These are phyloP conservation scores for Tuber magnatum DNA, from an alignment of 495 filamentous ascomycete genomes.

Conservation along the genomic window DNA sequence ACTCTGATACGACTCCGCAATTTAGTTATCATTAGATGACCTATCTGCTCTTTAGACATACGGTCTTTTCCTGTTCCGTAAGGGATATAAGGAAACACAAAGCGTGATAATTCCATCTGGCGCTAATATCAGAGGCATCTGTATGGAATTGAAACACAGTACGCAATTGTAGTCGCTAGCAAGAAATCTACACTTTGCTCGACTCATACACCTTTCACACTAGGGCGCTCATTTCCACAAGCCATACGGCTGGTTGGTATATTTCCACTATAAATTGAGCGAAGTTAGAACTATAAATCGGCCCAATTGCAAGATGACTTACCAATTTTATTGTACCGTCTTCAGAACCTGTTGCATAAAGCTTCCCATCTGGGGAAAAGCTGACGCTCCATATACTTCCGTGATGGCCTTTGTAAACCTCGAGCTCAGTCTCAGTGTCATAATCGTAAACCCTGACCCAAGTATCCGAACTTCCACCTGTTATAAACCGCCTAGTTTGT, in stretches of 20 bases:
- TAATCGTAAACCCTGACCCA: conserved; percentile 91
- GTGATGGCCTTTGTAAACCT: conserved; percentile 94
- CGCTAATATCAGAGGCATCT: neutral
- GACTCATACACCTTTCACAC: conserved; percentile 5
- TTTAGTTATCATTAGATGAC: neutral
- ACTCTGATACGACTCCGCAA: neutral
- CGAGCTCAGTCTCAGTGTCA: conserved; percentile 66
- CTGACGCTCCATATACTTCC: conserved; percentile 91
- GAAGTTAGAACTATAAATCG: conserved; percentile 1
- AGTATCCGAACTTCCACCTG: conserved; percentile 79
- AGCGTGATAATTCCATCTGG: neutral
- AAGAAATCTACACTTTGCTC: conserved; percentile 1
- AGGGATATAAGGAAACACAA: neutral
- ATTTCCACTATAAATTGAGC: conserved; percentile 52
- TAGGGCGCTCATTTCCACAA: conserved; percentile 50
- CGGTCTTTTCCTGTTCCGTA: neutral
- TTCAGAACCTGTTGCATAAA: conserved; percentile 93
- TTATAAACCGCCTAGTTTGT: conserved; percentile 71
- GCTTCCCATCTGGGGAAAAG: conserved; percentile 88
- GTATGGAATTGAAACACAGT: neutral
- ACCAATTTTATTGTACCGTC: conserved; percentile 91
- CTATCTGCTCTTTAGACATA: neutral
- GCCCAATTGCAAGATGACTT: conserved; percentile 9
- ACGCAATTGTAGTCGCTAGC: neutral
- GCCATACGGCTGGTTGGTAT: conserved; percentile 59